These are phyloP conservation scores for Plantago coronopus DNA, from an alignment of 305 asterid genomes.

Conservation along the genomic window DNA sequence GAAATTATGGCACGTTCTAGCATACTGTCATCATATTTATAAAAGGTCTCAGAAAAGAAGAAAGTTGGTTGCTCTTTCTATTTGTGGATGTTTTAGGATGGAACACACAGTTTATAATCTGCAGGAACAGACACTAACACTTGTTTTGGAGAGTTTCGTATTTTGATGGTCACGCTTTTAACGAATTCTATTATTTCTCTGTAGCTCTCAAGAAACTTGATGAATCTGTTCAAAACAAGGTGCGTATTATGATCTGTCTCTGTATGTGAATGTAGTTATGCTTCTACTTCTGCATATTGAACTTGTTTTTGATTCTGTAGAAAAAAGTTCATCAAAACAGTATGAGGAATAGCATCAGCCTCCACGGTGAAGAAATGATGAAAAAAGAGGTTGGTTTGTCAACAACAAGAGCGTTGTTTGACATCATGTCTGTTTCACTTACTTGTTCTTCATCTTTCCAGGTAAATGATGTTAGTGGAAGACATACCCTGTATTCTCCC, in stretches of 20 bases:
- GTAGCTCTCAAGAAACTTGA: slow-evolving; percentile 23
- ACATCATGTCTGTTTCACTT: background rate
- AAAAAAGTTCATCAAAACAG: background rate
- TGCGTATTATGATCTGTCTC: background rate
- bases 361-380: slow-evolving; percentile 1
- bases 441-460: slow-evolving; percentile 7
- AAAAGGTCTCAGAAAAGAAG: too few species aligned
- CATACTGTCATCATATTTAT: too few species aligned
- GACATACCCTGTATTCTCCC: slow-evolving; percentile 12
- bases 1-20: too few species aligned
- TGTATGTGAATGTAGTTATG: too few species aligned
- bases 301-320: background rate
- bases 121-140: too few species aligned
- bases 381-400: slow-evolving; percentile 2
- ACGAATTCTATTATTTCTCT: slow-evolving; percentile 4
- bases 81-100: too few species aligned
- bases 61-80: too few species aligned
- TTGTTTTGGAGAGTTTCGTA: too few species aligned
- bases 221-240: slow-evolving; percentile 23
- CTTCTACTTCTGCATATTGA: background rate
- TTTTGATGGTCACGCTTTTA: background rate
- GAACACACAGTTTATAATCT: too few species aligned
- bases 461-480: slow-evolving; percentile 22
- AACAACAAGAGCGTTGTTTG: background rate
- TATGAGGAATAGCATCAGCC: slow-evolving; percentile 1